phyloP scores from a whole-genome alignment of 768 basidiomycete genomes.

The Megacollybia marginata region DNA sequence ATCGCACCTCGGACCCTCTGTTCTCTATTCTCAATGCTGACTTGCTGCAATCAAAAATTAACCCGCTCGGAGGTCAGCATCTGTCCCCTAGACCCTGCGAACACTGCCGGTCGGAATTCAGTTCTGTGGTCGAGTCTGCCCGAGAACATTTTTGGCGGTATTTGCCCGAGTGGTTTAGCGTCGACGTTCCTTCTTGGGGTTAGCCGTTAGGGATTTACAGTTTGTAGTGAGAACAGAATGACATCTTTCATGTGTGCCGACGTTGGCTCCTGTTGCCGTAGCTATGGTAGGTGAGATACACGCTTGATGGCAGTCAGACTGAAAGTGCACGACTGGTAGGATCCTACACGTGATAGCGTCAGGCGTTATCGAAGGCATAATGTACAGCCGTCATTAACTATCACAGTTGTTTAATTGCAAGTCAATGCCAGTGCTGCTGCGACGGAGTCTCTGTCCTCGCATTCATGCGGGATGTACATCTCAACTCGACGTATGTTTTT shows the following conservation, averaged over 20 bases:
- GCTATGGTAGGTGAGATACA: too few relatives aligned
- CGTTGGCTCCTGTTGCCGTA: too few relatives aligned
- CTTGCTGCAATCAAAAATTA: constrained; percentile 55
- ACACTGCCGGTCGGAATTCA: constrained; percentile 55
- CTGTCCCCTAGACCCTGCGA: constrained; percentile 55
- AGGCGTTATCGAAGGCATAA: too few relatives aligned
- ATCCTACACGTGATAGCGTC: too few relatives aligned
- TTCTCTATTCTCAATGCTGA: constrained; percentile 64
- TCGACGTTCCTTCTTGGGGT: constrained; percentile 23
- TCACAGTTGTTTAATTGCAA: too few relatives aligned
- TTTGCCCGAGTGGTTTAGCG: constrained; percentile 59
- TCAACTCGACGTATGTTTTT: too few relatives aligned
- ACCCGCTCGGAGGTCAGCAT: constrained; percentile 33
- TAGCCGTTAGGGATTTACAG: neutral
- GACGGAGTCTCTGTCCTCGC: neutral
- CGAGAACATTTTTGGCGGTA: constrained; percentile 60
- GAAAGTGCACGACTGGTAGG: too few relatives aligned
- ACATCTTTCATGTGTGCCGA: too few relatives aligned
- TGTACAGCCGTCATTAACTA: too few relatives aligned
- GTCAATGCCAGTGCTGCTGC: neutral
- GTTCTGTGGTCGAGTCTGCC: constrained; percentile 47
- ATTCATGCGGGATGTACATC: neutral
- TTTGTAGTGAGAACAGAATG: too few relatives aligned
- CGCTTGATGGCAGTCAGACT: too few relatives aligned
- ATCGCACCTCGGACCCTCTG: constrained; percentile 62